Evolutionary conservation across 1,284 basidiomycete species (phyloP).

Genomic region (Malassezia sympodialis): DNA sequence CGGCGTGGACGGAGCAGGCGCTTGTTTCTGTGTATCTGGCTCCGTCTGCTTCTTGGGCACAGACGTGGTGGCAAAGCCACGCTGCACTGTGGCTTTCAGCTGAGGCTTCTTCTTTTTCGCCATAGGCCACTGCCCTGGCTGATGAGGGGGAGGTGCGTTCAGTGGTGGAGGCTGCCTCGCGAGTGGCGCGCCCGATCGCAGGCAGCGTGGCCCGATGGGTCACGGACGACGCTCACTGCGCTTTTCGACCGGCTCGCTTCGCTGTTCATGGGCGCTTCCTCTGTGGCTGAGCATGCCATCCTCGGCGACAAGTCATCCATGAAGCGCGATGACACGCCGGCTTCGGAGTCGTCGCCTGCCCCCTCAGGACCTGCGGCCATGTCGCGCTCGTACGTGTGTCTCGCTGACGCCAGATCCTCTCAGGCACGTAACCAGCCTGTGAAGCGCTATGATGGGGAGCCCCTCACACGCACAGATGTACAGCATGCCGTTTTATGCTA

Average conservation of each 20-base stretch:
- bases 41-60: conserved; percentile 64
- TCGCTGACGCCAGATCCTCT: conserved; percentile 5
- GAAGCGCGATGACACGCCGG: background rate
- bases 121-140: conserved; percentile 12
- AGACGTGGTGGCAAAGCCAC: conserved; percentile 53
- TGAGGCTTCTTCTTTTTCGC: conserved; percentile 41
- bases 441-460: conserved; percentile 44
- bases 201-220: background rate
- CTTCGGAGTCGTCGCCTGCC: background rate
- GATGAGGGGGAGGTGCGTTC: background rate
- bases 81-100: conserved; percentile 35
- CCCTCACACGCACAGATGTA: conserved; percentile 54
- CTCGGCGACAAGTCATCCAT: background rate
- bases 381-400: conserved; percentile 6
- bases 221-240: background rate
- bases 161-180: background rate
- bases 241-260: background rate
- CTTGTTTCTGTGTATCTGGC: background rate
- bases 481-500: conserved; percentile 71
- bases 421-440: conserved; percentile 41
- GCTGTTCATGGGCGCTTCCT: background rate
- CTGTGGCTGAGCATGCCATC: background rate
- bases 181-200: background rate
- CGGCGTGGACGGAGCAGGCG: background rate
- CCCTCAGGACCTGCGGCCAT: background rate